Conservation (phyloP, 345 rosid species). For the Eucalyptus polyanthemos region DNA sequence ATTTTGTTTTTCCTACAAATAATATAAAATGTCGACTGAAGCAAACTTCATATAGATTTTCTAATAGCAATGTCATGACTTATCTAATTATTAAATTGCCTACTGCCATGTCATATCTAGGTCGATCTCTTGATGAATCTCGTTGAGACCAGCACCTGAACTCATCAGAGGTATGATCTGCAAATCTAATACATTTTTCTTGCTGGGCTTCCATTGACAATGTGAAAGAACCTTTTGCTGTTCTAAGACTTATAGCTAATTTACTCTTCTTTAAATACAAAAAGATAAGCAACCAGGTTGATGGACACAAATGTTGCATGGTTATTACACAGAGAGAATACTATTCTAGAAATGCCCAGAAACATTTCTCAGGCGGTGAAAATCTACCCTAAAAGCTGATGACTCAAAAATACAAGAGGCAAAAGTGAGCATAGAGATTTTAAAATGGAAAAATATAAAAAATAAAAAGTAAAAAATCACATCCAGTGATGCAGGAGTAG, state of each 20-base stretch:
- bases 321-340: background rate
- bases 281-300: background rate
- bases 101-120: background rate
- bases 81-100: background rate
- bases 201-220: background rate
- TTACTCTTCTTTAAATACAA: background rate
- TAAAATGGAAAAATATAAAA: background rate
- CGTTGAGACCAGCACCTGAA: background rate
- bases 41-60: background rate
- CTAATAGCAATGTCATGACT: background rate
- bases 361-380: background rate
- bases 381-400: background rate
- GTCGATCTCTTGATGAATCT: background rate
- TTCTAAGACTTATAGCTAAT: background rate
- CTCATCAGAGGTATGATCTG: background rate
- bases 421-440: background rate
- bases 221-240: background rate
- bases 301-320: background rate
- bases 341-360: background rate
- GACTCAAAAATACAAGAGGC: background rate
- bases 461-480: background rate
- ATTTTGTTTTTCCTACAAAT: background rate
- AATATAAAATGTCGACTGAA: background rate
- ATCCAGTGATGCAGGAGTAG: background rate
- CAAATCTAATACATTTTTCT: background rate